Percentiles rank a stretch among this genome's conserved stretches.
phyloP scores from a whole-genome alignment of 306 rosid genomes.

The Dryas drummondii region DNA sequence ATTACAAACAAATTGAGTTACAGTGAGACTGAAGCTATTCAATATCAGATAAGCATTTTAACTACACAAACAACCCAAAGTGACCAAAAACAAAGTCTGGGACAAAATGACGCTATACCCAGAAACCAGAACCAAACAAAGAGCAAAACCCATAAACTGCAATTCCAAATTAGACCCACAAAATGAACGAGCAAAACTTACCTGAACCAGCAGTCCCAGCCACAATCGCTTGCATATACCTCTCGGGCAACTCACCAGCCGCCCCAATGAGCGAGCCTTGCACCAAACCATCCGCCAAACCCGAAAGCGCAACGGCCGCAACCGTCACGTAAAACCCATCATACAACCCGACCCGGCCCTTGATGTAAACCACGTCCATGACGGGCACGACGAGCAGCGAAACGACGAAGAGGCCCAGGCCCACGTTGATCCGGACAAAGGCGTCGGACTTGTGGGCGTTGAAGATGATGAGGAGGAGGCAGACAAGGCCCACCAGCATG shows the following conservation, averaged over 20 bases:
- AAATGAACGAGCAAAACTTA: not conserved
- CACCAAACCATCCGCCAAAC: conserved; percentile 67
- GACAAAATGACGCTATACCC: not conserved
- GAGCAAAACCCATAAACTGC: not conserved
- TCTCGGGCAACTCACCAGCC: conserved; percentile 82
- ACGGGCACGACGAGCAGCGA: conserved; percentile 61
- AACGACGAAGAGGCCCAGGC: conserved; percentile 55
- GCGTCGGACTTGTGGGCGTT: conserved; percentile 61
- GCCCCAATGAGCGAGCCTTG: conserved; percentile 79
- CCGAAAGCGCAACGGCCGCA: conserved; percentile 51
- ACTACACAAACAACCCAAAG: not conserved
- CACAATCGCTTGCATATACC: conserved; percentile 78
- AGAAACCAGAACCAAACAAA: not conserved
- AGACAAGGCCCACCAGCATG: conserved; percentile 53
- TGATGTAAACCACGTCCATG: conserved; percentile 46
- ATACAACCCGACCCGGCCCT: conserved; percentile 76
- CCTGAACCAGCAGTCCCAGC: conserved; percentile 96
- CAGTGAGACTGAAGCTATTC: not conserved
- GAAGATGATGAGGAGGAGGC: conserved; percentile 53
- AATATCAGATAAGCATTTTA: not conserved
- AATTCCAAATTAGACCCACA: not conserved
- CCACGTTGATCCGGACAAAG: conserved; percentile 59
- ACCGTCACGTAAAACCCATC: conserved; percentile 61
- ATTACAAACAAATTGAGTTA: too few relatives aligned
- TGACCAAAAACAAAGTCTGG: not conserved